These are phyloP conservation scores for Backusella circina DNA, from an alignment of 192 early-diverging fungal genomes.

Conservation along the genomic window DNA sequence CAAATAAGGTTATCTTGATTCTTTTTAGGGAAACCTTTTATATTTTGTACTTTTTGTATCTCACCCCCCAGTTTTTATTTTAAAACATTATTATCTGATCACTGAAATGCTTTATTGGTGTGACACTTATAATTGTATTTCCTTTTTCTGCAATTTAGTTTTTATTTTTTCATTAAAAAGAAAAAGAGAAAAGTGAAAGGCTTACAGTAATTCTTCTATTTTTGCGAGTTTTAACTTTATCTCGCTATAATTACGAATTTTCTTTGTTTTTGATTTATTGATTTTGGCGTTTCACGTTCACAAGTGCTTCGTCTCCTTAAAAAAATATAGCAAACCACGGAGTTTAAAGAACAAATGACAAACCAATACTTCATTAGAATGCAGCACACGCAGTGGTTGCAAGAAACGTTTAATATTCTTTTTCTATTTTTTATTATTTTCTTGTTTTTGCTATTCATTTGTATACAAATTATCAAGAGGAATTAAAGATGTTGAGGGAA, in stretches of 20 bases:
- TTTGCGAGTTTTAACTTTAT: neutral
- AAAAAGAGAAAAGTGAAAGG: neutral
- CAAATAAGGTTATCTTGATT: neutral
- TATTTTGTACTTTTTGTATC: neutral
- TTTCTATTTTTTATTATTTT: conserved; percentile 4
- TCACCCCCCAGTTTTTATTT: neutral
- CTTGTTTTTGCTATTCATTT: neutral
- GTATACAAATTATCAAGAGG: neutral
- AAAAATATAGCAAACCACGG: neutral
- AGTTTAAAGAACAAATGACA: neutral
- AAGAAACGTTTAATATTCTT: neutral
- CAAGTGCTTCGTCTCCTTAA: neutral
- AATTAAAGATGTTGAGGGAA: neutral
- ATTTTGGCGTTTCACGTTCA: neutral
- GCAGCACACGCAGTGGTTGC: neutral
- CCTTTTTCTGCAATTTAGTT: neutral
- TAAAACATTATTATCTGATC: neutral
- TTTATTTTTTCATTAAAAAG: neutral
- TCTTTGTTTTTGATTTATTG: neutral
- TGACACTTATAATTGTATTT: neutral
- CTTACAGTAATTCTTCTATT: neutral
- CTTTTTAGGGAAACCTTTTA: neutral
- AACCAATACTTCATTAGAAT: neutral
- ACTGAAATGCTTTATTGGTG: conserved; percentile 3
- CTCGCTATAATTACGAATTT: neutral